Base-by-base conservation (phyloP, 2,329 filamentous ascomycete species). In the Phaeosphaeriaceae sp. region DNA sequence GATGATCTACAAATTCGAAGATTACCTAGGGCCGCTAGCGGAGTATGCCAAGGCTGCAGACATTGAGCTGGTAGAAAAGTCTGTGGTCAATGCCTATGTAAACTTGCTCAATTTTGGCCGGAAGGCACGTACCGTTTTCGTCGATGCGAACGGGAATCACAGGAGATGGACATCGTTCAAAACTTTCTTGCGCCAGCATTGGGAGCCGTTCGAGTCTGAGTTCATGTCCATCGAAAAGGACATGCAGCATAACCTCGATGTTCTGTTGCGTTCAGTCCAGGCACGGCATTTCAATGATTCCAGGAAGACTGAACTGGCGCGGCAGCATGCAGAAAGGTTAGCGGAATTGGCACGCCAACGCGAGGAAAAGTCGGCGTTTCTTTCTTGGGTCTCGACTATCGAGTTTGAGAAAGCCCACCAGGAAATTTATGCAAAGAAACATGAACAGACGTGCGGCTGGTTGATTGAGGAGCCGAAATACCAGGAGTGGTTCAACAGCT, bases 191-290 rank as follows among this genome's bases (percentile, higher is more conserved):
- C 48, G 44, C 45, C 48, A 53, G 18, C 60, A 63, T n/a, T 63
- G 58, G 60, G 60, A 63, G 29, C 52, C 59, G 15, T 61, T 64
- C 41, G 60, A 63, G 45, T n/a, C 39, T 8, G 43, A 49, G 23
- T 63, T 63, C 30, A 47, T 33, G 6, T 20, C 37, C 17, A 60
- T 64, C 26, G 42, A 57, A 40, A 36, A 21, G 36, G 44, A 49
- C 17, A 13, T 60, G 38, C 46, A 57, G 23, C 58, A 55, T 29
- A 52, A 63, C 36, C 44, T 57, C 11, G 13, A 62, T 26, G 42
- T 62, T 18, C 18, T 65, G 6, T 32, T 34, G 3, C 62, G 59
- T 37, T 35, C 56, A 23, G 50, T 54, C 7, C 52, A 52, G 13
- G 46, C 60, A 26, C 8, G 49, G 18, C 52, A 63, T 20, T 54